These are phyloP conservation scores for Phytophthora pseudosyringae DNA, from an alignment of 352 stramenopile genomes.

Conservation along the genomic window DNA sequence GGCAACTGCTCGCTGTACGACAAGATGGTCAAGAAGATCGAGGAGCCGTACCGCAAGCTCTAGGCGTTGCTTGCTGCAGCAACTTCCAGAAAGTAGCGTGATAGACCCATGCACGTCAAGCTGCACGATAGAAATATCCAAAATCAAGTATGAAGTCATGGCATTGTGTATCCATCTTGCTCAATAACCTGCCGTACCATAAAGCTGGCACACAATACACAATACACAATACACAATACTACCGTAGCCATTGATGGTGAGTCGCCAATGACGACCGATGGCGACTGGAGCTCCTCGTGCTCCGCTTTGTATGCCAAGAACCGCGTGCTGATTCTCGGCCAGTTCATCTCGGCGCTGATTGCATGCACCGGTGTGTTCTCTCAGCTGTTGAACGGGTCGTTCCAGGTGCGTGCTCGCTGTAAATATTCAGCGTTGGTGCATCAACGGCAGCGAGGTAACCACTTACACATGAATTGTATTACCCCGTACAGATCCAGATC, in stretches of 20 bases:
- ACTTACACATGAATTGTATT: constrained; percentile 13
- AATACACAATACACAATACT: not conserved
- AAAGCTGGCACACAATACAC: not conserved
- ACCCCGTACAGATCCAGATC: constrained; percentile 61
- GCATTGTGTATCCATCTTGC: no score
- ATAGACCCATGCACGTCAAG: not conserved
- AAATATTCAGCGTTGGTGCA: not conserved
- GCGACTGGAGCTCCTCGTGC: constrained; percentile 7
- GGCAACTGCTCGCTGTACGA: constrained; percentile 71
- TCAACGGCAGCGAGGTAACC: constrained; percentile 1
- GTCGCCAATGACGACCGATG: constrained; percentile 22
- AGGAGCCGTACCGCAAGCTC: constrained; percentile 72
- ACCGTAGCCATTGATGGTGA: not conserved
- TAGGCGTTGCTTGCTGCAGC: constrained; percentile 10
- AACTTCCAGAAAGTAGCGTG: constrained; percentile 3
- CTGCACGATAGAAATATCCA: not conserved
- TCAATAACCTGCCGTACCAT: not conserved
- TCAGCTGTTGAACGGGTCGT: constrained; percentile 80
- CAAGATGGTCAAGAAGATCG: constrained; percentile 81
- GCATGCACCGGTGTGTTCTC: constrained; percentile 89
- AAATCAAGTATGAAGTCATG: not conserved
- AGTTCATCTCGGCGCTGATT: constrained; percentile 91
- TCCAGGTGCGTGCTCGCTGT: constrained; percentile 48
- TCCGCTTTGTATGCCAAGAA: constrained; percentile 49
- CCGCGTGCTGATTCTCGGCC: constrained; percentile 76